Evolutionary conservation across 352 stramenopile genomes (phyloP).

Genomic region (Phytophthora ramorum): DNA sequence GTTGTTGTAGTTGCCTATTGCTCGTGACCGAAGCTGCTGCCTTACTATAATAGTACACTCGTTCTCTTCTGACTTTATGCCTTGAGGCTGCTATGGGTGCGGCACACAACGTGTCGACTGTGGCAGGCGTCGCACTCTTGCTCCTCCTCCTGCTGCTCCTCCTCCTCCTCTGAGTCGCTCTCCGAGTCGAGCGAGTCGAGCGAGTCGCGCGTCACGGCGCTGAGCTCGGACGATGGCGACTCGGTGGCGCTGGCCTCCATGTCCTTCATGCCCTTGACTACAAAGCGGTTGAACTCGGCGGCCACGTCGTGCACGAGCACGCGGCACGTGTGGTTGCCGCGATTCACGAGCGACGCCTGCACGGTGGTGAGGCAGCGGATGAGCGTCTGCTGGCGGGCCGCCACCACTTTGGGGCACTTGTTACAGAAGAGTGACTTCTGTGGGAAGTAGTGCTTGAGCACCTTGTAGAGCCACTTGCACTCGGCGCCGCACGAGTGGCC

Average conservation of each 20-base stretch:
- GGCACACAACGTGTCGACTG: constrained; percentile 40
- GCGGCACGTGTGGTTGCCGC: constrained; percentile 44
- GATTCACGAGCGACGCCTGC: constrained; percentile 46
- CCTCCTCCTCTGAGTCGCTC: constrained; percentile 27
- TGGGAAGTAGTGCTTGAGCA: constrained; percentile 71
- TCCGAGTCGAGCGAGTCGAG: constrained; percentile 34
- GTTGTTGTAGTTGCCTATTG: too few relatives aligned
- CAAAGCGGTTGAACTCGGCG: constrained; percentile 46
- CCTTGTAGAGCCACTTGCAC: constrained; percentile 72
- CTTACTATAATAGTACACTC: background rate
- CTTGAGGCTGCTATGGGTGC: constrained; percentile 30
- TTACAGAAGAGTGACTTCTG: constrained; percentile 49
- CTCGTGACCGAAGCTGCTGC: too few relatives aligned
- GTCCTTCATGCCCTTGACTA: constrained; percentile 44
- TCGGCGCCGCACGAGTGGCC: constrained; percentile 68
- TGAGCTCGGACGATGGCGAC: constrained; percentile 40
- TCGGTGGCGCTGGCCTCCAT: constrained; percentile 28
- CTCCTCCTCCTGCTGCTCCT: constrained; percentile 21
- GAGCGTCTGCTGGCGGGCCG: constrained; percentile 41
- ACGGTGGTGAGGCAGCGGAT: constrained; percentile 45
- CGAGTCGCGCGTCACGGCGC: constrained; percentile 32
- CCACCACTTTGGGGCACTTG: constrained; percentile 43
- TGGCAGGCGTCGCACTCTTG: constrained; percentile 41
- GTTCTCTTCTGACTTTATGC: constrained; percentile 5
- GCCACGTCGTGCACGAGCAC: constrained; percentile 43